Base-by-base conservation (phyloP, 768 basidiomycete species). In the Rhodotorula babjevae region DNA sequence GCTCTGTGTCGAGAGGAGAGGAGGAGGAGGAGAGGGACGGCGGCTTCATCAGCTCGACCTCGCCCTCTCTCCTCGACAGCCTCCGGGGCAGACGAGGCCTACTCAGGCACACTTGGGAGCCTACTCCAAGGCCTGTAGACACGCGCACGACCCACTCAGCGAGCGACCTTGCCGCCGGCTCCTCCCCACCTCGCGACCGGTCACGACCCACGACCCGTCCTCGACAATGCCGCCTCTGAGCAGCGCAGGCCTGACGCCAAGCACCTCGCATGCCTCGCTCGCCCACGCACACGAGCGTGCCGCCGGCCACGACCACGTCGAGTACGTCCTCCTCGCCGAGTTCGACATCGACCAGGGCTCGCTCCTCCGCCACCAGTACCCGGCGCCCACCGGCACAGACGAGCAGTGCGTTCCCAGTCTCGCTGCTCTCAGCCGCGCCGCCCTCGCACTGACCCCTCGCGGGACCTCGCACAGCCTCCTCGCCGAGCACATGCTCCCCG, bases 401-500 rank as follows among this genome's bases (percentile, higher is more conserved):
- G 93, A 95, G 81, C 90, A 92, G 94, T 95, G 80, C 77, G 87
- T 82, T 16, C 44, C 18, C 29, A 46, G 27, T 9, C 31, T 52
- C 19, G 25, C 49, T 2, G 7, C 19, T 19, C 6, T n/a, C 59
- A 16, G 2, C 4, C 16, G 25, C 16, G 46, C 42, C 7, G 14
- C 9, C 7, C 42, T 14, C 14, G 44, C 12, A 5, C 44, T 46
- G 44, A 46, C 44, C 44, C 12, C 14, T 2, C 44, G 14, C 18
- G 42, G 42, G n/a, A 62, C 10, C 60, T 65, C 31, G 14, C 49
- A 12, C 68, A 97, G 94, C 67, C 86, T 94, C 27, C 85, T 99
- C 10, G 96, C 96, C 8, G 95, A 95, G 83, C 86, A 95, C 71
- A 99, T 99, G 96, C 86, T 99, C 31, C 96, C 96, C 19, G 96